Evolutionary conservation across 176 grass and related monocot genomes (phyloP), one percentile per base, ranked within the genome.

Genomic region (Avena eriantha): DNA sequence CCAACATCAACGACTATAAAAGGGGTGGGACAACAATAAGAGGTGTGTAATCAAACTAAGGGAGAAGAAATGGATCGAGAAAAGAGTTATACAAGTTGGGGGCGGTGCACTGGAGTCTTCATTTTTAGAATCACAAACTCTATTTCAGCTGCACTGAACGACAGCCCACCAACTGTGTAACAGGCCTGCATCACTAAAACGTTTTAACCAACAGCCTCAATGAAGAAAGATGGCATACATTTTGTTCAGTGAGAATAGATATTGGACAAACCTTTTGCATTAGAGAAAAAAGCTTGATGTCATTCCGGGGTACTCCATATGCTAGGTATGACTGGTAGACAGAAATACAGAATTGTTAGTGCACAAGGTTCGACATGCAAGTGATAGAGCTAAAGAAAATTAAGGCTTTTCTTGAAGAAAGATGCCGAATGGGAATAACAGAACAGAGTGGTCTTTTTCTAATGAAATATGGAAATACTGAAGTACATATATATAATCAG

Each of bases 241-340:
- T 70, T 72, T 61, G 53, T 73, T 23, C 43, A 70, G 85, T 91
- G 34, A 31, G 16, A 86, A 79, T 77, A 58, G 64, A 77, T 79
- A 34, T 64, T 71, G 51, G 21, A 83, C 75, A 77, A 78, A 94
- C 97, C 97, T 98, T 98, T 89, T 96, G 97, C 97, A 98, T 98
- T 11, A 96, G 88, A 87, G 97, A 98, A 75, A 94, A 99, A 84
- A 96, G 88, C 86, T 99, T 99, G 88, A 99, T 91, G 66, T 99
- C 94, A 75, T 88, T 94, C 84, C 87, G 91, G 56, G 97, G 94
- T 81, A 99, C 92, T 83, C 97, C 97, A 87, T 93, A 99, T 83
- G 97, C 97, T 83, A 99, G 89, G 92, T 96, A 99, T 51, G 97
- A 90, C 97, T 99, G 89, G 77, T 69, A 85, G 80, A 78, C 61